A percentile compares a stretch with the other conserved stretches of the same genome.
Evolutionary conservation across 2,329 filamentous ascomycete genomes (phyloP).

Genomic region (Cytospora mali): DNA sequence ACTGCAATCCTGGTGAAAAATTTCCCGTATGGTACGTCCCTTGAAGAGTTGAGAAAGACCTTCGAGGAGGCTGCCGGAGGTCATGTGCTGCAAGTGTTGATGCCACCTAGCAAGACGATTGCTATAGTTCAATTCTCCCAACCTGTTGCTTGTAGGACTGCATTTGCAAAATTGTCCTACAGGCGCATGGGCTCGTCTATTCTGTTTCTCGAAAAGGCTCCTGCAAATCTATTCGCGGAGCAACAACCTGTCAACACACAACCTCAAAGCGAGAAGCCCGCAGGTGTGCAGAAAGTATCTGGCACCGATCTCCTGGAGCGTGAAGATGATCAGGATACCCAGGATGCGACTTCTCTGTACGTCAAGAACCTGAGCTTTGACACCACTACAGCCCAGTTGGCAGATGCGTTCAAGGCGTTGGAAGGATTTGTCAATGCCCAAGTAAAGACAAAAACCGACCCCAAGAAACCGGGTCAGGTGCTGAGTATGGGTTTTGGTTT

Average conservation of each 20-base stretch:
- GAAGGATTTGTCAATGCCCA: conserved; percentile 87
- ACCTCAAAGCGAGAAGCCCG: conserved; percentile 41
- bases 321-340: conserved; percentile 53
- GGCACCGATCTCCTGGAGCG: conserved; percentile 69
- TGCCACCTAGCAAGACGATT: conserved; percentile 91
- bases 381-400: conserved; percentile 76
- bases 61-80: conserved; percentile 77
- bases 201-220: conserved; percentile 91
- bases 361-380: conserved; percentile 93
- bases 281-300: conserved; percentile 63
- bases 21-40: conserved; percentile 80
- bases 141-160: conserved; percentile 76
- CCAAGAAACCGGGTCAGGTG: conserved; percentile 84
- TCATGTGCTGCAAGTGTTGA: conserved; percentile 76
- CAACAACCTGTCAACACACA: conserved; percentile 35
- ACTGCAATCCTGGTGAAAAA: conserved; percentile 92
- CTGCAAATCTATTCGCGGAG: conserved; percentile 72
- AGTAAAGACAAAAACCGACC: conserved; percentile 90
- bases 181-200: conserved; percentile 88
- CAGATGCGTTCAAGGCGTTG: conserved; percentile 76
- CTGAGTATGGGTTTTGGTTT: conserved; percentile 99
- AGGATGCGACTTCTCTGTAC: conserved; percentile 80
- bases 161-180: conserved; percentile 85
- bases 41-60: conserved; percentile 75
- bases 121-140: conserved; percentile 89